Conservation (phyloP, 2,329 filamentous ascomycete species). For the Phyllosticta paracitricarpa region DNA sequence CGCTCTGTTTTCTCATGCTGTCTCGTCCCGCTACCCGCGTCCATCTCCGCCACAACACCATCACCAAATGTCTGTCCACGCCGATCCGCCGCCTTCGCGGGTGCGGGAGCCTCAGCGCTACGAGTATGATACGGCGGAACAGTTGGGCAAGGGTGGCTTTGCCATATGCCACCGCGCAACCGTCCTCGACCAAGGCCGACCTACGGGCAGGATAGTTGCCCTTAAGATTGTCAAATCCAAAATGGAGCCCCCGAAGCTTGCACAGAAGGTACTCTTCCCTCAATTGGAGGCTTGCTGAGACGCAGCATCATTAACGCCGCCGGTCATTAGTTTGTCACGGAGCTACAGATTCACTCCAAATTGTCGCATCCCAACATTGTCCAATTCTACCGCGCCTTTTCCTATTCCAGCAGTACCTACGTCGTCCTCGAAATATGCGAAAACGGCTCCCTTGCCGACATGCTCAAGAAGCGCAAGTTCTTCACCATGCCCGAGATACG, state of each 20-base stretch:
- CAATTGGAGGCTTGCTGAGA: conserved; percentile 12
- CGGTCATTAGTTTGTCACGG: conserved; percentile 53
- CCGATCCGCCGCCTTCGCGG: conserved; percentile 42
- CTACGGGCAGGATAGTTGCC: conserved; percentile 58
- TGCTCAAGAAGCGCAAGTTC: conserved; percentile 85
- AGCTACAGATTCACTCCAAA: conserved; percentile 96
- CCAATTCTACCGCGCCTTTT: conserved; percentile 88
- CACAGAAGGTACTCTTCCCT: conserved; percentile 56
- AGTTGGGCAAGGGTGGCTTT: conserved; percentile 73
- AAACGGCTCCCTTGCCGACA: conserved; percentile 94
- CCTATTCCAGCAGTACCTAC: conserved; percentile 80
- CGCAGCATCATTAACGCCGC: not conserved
- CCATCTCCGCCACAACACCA: conserved; percentile 2
- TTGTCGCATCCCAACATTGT: conserved; percentile 95
- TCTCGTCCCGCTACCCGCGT: not conserved
- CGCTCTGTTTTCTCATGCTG: not conserved
- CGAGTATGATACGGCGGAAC: conserved; percentile 62
- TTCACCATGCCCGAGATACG: conserved; percentile 90
- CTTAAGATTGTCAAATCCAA: conserved; percentile 76
- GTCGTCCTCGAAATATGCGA: conserved; percentile 89
- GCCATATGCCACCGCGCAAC: conserved; percentile 71
- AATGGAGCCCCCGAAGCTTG: conserved; percentile 70
- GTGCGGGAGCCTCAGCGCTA: conserved; percentile 61
- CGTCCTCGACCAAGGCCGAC: conserved; percentile 42
- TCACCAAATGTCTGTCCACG: conserved; percentile 33